Base-by-base conservation (phyloP, 1,284 basidiomycete species). In the Sporisorium scitamineum region DNA sequence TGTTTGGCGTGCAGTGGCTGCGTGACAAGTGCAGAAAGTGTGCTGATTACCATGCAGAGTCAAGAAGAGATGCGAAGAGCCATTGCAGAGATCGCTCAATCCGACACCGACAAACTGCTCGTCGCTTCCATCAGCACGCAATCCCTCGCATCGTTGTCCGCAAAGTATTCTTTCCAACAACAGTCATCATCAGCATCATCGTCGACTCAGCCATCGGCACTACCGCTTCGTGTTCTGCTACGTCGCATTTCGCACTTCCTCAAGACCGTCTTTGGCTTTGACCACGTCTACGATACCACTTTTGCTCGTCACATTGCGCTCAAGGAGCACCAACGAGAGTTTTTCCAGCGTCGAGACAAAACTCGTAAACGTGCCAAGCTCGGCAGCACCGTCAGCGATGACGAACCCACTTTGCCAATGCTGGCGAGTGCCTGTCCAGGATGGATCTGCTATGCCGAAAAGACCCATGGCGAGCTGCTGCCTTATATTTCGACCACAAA, bases 381-480 rank as follows among this genome's bases (percentile, higher is more conserved):
- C 9, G 27, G 16, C 26, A 31, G 16, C 10, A 27, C 44, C 24
- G 31, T 14, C 50, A 24, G 13, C 16, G 10, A 8, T 1, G 47
- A 59, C 1, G 44, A 3, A 1, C 44, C 66, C 2, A 52, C 54
- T 54, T 86, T 97, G 32, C 96, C 97, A 0, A 94, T 99, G 91
- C 88, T 99, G 22, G 92, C 95, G 3, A 95, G 94, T 76, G 94
- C 96, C 13, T 99, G 97, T 87, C 97, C 97, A 0, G 97, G 97
- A 26, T 99, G 97, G 97, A 92, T 99, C 61, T 99, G 96, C 86
- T 99, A 98, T 84, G 96, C 95, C 18, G 97, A 99, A 87, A 99
- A 99, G 88, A 92, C 96, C 0, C 96, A 97, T 54, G 76, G 67
- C 42, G 95, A 97, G 85, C 92, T 99, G 88, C 86, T 99, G 11